Percentiles rank a stretch among this genome's conserved stretches.
These are phyloP conservation scores for Zymoseptoria crescenta DNA, from an alignment of 2,329 filamentous ascomycete species.

Conservation along the genomic window DNA sequence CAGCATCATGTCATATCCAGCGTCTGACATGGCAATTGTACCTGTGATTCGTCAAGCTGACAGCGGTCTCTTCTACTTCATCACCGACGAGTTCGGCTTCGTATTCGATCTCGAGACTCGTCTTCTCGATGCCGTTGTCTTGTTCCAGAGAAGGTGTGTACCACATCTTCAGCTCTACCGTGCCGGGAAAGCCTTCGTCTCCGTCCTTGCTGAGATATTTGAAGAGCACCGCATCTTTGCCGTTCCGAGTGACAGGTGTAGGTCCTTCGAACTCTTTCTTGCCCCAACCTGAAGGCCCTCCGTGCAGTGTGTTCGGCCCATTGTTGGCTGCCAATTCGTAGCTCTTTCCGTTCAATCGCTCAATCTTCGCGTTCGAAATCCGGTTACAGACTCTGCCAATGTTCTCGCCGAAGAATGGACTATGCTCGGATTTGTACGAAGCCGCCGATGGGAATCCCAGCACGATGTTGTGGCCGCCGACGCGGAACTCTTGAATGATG, in stretches of 20 bases:
- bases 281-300: constrained; percentile 63
- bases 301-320: constrained; percentile 58
- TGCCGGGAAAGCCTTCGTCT: constrained; percentile 85
- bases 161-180: constrained; percentile 66
- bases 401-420: constrained; percentile 81
- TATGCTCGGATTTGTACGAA: constrained; percentile 68
- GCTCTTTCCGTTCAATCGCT: constrained; percentile 60
- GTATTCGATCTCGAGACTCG: constrained; percentile 77
- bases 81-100: constrained; percentile 70
- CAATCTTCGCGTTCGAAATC: constrained; percentile 62
- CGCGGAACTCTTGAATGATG: constrained; percentile 71
- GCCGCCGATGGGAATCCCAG: constrained; percentile 71
- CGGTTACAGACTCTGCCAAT: constrained; percentile 82
- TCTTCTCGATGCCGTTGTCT: constrained; percentile 53
- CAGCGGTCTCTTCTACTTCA: constrained; percentile 74
- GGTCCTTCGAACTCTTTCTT: constrained; percentile 72
- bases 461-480: constrained; percentile 78
- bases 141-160: constrained; percentile 69
- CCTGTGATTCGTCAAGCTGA: constrained; percentile 97
- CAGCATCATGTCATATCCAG: constrained; percentile 3
- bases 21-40: constrained; percentile 27
- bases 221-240: constrained; percentile 39
- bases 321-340: constrained; percentile 71
- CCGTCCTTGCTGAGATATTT: constrained; percentile 62
- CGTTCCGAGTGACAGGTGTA: constrained; percentile 45